Conservation (phyloP, 2,329 filamentous ascomycete species). For the Samsoniella hepiali region DNA sequence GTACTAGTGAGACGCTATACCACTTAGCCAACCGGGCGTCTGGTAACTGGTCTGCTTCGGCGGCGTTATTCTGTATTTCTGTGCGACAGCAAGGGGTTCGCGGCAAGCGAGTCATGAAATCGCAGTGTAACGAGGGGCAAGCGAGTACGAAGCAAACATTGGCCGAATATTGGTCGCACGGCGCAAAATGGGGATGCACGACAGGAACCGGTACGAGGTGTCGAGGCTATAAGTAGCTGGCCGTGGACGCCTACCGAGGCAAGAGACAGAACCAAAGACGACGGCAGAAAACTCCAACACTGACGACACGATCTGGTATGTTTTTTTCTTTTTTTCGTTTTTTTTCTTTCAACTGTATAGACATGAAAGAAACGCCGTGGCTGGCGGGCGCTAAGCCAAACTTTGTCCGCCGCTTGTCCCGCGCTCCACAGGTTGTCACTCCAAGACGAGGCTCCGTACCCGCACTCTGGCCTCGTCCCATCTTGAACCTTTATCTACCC, state of each 20-base stretch:
- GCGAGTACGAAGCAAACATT: not conserved
- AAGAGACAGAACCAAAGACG: not conserved
- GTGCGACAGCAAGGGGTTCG: not conserved
- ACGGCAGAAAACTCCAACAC: not conserved
- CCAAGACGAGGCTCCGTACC: not conserved
- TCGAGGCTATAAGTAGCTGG: not conserved
- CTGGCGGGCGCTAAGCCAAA: not conserved
- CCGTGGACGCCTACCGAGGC: not conserved
- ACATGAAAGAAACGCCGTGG: not conserved
- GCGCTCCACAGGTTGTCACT: conserved; percentile 13
- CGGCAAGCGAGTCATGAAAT: not conserved
- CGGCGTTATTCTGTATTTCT: conserved; percentile 7
- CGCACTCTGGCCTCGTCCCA: conserved; percentile 1
- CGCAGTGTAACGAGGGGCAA: not conserved
- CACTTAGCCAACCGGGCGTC: conserved; percentile 34
- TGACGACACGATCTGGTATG: not conserved
- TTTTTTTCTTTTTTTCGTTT: not conserved
- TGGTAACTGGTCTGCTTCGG: not conserved
- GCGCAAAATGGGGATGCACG: not conserved
- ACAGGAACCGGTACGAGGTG: not conserved
- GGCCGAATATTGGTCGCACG: not conserved
- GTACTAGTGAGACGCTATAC: conserved; percentile 38
- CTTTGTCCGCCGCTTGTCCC: not conserved
- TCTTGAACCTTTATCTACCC: not conserved
- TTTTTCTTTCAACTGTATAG: not conserved